Percentiles rank a stretch among this genome's conserved stretches.
Evolutionary conservation across 805 yeast species (phyloP).

Genomic region (Starmera amethionina): DNA sequence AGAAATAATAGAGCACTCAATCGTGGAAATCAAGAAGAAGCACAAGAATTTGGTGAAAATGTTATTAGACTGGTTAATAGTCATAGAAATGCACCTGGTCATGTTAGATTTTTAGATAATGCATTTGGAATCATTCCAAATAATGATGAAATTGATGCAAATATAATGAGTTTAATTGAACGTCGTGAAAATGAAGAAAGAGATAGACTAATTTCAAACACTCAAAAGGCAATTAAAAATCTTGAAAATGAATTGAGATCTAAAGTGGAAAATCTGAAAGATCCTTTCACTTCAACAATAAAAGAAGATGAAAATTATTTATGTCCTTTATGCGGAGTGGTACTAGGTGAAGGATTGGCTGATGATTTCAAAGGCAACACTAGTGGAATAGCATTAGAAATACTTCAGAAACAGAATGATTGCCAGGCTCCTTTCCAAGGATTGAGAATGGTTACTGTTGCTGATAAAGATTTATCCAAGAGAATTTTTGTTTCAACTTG

Average conservation of each 20-base stretch:
- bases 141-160: constrained; percentile 6
- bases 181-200: constrained; percentile 10
- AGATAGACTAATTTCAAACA: constrained; percentile 5
- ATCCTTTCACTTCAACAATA: constrained; percentile 17
- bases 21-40: no score
- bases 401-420: constrained; percentile 22
- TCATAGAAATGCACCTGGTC: no score
- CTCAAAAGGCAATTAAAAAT: constrained; percentile 4
- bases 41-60: no score
- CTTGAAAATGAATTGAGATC: background rate
- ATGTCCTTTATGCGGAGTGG: constrained; percentile 65
- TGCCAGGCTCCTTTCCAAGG: constrained; percentile 64
- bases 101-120: no score
- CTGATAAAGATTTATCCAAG: constrained; percentile 52
- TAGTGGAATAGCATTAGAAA: constrained; percentile 18
- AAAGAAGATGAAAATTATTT: constrained; percentile 29
- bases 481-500: constrained; percentile 60
- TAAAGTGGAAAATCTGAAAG: background rate
- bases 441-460: constrained; percentile 33
- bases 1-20: no score
- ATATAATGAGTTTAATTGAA: constrained; percentile 10
- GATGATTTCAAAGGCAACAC: constrained; percentile 29
- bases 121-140: no score
- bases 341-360: constrained; percentile 68
- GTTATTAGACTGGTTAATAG: no score